phyloP scores from a whole-genome alignment of 2,329 filamentous ascomycete genomes.

The Kalmusia sp. region DNA sequence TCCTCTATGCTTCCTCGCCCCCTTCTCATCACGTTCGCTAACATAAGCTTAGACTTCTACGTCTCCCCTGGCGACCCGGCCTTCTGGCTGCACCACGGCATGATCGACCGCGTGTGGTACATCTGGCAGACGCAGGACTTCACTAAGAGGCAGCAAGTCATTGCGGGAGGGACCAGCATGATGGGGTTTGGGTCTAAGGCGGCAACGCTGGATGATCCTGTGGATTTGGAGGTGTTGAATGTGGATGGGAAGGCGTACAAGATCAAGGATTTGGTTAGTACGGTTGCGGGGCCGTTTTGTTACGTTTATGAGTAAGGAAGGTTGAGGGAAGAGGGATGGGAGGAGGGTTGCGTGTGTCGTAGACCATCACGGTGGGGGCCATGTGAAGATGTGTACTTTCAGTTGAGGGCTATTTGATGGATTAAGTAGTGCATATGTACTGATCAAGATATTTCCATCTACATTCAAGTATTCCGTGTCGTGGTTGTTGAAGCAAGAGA shows the following conservation, averaged over 20 bases:
- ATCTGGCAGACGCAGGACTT: conserved; percentile 58
- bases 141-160: conserved; percentile 47
- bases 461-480: no score
- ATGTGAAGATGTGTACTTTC: no score
- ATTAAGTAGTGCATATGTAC: no score
- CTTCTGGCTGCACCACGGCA: conserved; percentile 28
- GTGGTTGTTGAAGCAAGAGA: no score
- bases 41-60: conserved; percentile 45
- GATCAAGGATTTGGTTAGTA: conserved; percentile 55
- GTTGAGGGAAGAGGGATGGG: no score
- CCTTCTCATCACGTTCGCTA: conserved; percentile 9
- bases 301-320: conserved; percentile 50
- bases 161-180: conserved; percentile 54
- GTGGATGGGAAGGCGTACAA: conserved; percentile 42
- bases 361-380: no score
- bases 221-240: conserved; percentile 50
- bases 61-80: conserved; percentile 54
- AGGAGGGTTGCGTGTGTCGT: no score
- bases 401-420: no score
- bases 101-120: conserved; percentile 58
- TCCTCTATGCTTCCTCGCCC: background rate
- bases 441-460: no score
- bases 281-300: conserved; percentile 56
- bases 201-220: conserved; percentile 34
- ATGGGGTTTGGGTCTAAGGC: conserved; percentile 31